A percentile compares a stretch with the other conserved stretches of the same genome.
Conservation (phyloP, 495 filamentous ascomycete species). For the Podospora bellae-mahoneyi region DNA sequence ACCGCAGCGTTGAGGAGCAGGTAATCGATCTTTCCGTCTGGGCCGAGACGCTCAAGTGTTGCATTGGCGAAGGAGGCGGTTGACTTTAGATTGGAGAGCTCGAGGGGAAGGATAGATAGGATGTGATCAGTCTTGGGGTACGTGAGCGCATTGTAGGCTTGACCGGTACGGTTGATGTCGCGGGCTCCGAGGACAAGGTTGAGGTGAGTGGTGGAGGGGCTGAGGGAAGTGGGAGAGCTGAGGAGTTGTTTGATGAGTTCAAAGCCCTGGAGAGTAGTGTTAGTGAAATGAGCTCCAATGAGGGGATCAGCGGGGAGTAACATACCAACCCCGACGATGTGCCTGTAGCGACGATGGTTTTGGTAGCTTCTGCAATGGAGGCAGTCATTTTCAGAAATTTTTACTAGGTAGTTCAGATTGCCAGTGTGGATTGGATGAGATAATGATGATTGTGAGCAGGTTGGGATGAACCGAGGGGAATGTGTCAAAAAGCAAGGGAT, state of each 20-base stretch:
- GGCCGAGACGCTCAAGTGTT: slow-evolving; percentile 36
- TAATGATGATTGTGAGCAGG: not conserved
- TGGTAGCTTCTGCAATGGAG: slow-evolving; percentile 36
- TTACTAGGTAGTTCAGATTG: not conserved
- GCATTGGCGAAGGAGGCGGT: slow-evolving; percentile 40
- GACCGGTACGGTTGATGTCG: slow-evolving; percentile 33
- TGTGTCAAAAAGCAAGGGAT: not conserved
- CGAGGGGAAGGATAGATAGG: slow-evolving; percentile 42
- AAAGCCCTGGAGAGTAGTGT: slow-evolving; percentile 38
- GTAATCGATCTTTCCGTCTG: slow-evolving; percentile 34
- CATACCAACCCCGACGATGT: slow-evolving; percentile 44
- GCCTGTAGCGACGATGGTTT: slow-evolving; percentile 46
- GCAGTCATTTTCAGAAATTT: not conserved
- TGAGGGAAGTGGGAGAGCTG: slow-evolving; percentile 28
- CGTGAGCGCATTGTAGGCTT: slow-evolving; percentile 36
- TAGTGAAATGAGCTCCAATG: not conserved
- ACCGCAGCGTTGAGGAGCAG: slow-evolving; percentile 43
- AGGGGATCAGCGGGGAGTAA: not conserved
- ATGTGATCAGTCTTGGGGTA: slow-evolving; percentile 35
- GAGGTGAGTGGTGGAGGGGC: slow-evolving; percentile 26
- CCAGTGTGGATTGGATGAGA: not conserved
- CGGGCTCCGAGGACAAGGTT: slow-evolving; percentile 47
- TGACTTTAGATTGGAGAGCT: slow-evolving; percentile 36
- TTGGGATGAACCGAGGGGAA: not conserved
- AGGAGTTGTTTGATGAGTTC: slow-evolving; percentile 44